Base-by-base conservation (phyloP, 768 basidiomycete genomes). In the Favolaschia claudopus region DNA sequence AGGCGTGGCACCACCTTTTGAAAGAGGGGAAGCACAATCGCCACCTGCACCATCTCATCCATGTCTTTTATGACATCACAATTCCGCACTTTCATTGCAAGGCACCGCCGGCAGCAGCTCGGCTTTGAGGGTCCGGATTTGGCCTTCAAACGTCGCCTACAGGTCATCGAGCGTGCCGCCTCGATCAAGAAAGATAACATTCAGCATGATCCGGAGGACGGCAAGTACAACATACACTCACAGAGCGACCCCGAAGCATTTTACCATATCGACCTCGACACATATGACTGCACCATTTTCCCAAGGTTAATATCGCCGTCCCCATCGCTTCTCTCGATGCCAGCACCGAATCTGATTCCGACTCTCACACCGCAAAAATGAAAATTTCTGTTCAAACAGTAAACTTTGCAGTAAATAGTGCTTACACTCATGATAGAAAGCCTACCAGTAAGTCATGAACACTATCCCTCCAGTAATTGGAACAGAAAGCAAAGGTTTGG, bases 1-100 rank as follows among this genome's bases (percentile, higher is more conserved):
- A 62, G 32, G 29, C 60, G 22, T 62, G 60, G 54, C 60, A 62
- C 27, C 60, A 62, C 19, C 19, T 58, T 3, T 55, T 62, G 5
- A 62, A 62, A 44, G 49, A 53, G 32, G 51, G 40, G 28, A 53
- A 53, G 40, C 31, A 32, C 31, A 53, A 53, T 40, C 51, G 51
- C 15, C 29, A 40, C 7, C 24, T 53, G 19, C 39, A 53, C 28
- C 50, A 52, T 19, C 36, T 52, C 27, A 40, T 52, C 14, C 39
- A 42, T 20, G 39, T 40, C 37, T 22, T 53, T 17, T 43, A 34
- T 17, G 40, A 53, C 8, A 19, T 43, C 3, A 40, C 51, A 5
- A 43, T 43, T 5, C 51, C 51, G 22, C 40, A 53, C 25, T n/a
- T 53, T 43, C 28, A 34, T 53, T 13, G 51, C 40, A 5, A 29